Evolutionary conservation across 2,329 filamentous ascomycete genomes (phyloP).

Genomic region (Juglanconis juglandina): DNA sequence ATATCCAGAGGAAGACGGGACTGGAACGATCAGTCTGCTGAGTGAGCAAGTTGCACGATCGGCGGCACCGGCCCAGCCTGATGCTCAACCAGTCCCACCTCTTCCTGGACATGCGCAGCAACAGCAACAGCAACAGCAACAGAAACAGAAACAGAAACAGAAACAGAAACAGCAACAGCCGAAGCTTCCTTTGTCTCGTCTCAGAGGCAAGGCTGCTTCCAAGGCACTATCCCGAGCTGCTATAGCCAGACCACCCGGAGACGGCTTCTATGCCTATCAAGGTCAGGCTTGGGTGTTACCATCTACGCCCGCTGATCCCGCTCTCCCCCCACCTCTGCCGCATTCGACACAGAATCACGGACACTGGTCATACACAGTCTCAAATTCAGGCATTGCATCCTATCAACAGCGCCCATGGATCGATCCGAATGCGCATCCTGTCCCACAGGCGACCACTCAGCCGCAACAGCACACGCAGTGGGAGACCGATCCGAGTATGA

Average conservation of each 20-base stretch:
- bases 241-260: background rate
- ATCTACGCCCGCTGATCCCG: background rate
- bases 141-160: too few species aligned
- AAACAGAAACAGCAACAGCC: background rate
- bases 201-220: background rate
- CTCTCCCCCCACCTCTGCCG: background rate
- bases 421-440: background rate
- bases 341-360: background rate
- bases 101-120: too few species aligned
- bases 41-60: background rate
- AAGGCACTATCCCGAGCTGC: conserved; percentile 4
- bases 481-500: too few species aligned
- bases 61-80: background rate
- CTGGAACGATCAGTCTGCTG: background rate
- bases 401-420: background rate
- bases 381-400: background rate
- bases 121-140: too few species aligned
- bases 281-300: too few species aligned
- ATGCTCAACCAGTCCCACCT: background rate
- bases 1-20: background rate
- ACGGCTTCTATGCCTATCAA: background rate
- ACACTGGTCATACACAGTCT: background rate
- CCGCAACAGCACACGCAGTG: too few species aligned
- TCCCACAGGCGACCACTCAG: too few species aligned
- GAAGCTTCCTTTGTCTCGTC: background rate